A percentile compares a stretch with the other conserved stretches of the same genome.
Conservation (phyloP, 2,329 filamentous ascomycete genomes). For the Clarireedia hainanense region DNA sequence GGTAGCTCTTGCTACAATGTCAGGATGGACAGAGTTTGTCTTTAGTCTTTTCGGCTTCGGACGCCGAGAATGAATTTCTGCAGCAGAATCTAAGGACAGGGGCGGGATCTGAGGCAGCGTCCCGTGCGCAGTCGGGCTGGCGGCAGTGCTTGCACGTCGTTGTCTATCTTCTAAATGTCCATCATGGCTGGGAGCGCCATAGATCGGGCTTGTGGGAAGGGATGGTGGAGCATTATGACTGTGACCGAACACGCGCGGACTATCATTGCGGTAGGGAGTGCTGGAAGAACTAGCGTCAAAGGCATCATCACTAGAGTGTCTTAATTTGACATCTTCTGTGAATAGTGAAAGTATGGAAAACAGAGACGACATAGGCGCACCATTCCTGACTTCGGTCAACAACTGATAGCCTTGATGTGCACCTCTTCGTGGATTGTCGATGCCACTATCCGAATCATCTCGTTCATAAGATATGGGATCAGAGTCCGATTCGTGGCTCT, state of each 20-base stretch:
- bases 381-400: conserved; percentile 94
- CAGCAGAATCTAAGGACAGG: conserved; percentile 55
- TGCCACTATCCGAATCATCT: conserved; percentile 55
- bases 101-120: conserved; percentile 60
- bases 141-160: conserved; percentile 23
- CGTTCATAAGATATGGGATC: conserved; percentile 34
- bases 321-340: conserved; percentile 84
- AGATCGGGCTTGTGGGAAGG: conserved; percentile 27
- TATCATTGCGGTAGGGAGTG: conserved; percentile 15
- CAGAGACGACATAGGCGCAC: conserved; percentile 94
- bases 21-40: conserved; percentile 80
- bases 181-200: conserved; percentile 21
- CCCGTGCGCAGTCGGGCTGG: conserved; percentile 29
- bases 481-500: conserved; percentile 36
- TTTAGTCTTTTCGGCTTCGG: conserved; percentile 36
- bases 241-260: conserved; percentile 14
- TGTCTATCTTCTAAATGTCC: conserved; percentile 48
- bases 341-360: conserved; percentile 97
- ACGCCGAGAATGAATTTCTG: conserved; percentile 19
- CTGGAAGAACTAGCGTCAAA: conserved; percentile 28
- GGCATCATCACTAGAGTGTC: conserved; percentile 53
- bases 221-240: conserved; percentile 27
- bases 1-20: conserved; percentile 92
- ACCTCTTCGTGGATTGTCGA: conserved; percentile 52
- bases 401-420: conserved; percentile 85